A percentile compares a stretch with the other conserved stretches of the same genome.
These are phyloP conservation scores for Leishmania guyanensis DNA, from an alignment of 208 protist species.

Conservation along the genomic window DNA sequence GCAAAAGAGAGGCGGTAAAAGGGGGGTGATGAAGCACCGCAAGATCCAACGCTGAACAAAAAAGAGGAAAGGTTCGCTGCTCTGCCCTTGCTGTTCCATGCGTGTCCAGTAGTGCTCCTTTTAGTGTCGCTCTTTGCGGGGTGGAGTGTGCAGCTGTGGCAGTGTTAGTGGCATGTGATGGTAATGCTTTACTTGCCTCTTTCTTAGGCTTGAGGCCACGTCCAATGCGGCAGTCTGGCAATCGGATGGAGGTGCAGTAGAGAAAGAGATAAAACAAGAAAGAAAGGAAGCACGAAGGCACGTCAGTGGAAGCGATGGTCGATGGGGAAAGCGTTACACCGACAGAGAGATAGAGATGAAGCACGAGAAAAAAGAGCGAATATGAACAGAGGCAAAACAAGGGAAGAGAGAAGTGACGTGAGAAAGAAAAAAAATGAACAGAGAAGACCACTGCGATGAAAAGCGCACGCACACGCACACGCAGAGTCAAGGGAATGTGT, in stretches of 20 bases:
- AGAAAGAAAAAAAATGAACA: neutral
- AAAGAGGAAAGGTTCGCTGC: neutral
- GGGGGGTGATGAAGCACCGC: neutral
- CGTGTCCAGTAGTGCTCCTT: neutral
- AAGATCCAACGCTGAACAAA: neutral
- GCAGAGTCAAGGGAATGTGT: neutral
- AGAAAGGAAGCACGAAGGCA: neutral
- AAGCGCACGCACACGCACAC: slow-evolving; percentile 10
- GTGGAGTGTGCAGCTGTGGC: neutral
- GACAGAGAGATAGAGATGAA: neutral
- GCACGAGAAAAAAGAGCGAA: neutral
- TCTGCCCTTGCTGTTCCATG: neutral
- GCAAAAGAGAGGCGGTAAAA: neutral
- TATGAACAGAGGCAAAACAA: neutral
- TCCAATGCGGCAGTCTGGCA: neutral
- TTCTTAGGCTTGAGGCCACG: neutral
- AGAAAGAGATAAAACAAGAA: neutral
- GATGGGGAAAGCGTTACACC: neutral
- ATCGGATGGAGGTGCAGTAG: neutral
- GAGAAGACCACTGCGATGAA: neutral
- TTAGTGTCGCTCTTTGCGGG: neutral
- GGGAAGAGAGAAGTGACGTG: neutral
- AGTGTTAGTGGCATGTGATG: neutral
- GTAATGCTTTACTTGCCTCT: neutral
- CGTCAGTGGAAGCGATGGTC: neutral